Percentiles rank a stretch among this genome's conserved stretches.
Evolutionary conservation across 1,139 yeast species (phyloP).

Genomic region (Lodderomyces theae): DNA sequence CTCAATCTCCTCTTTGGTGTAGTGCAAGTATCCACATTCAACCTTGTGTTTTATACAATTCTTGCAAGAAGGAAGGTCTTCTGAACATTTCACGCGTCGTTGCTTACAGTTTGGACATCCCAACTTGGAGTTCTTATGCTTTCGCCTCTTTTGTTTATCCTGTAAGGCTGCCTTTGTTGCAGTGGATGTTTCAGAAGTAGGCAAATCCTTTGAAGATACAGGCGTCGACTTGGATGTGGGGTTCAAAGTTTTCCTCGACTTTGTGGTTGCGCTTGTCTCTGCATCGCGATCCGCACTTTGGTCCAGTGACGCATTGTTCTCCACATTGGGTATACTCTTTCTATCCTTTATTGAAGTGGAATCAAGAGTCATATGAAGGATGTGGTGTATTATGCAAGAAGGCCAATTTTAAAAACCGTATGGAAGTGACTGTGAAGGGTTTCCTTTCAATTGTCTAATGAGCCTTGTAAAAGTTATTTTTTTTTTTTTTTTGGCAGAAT

Average conservation of each 20-base stretch:
- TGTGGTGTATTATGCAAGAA: not conserved
- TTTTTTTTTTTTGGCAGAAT: too few relatives aligned
- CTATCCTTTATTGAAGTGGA: not conserved
- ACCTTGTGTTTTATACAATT: conserved; percentile 44
- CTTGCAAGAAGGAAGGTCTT: conserved; percentile 40
- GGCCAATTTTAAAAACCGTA: too few relatives aligned
- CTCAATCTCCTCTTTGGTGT: conserved; percentile 32
- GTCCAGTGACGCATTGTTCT: not conserved
- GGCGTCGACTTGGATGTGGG: not conserved
- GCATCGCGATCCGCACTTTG: not conserved
- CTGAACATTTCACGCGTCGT: conserved; percentile 44
- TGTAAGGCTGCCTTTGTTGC: not conserved
- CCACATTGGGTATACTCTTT: not conserved
- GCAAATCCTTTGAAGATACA: not conserved
- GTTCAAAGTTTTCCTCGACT: not conserved
- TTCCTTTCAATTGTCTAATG: too few relatives aligned
- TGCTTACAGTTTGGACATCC: conserved; percentile 48
- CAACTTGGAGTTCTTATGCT: conserved; percentile 31
- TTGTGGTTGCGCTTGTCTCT: not conserved
- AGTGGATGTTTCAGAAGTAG: not conserved
- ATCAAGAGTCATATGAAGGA: not conserved
- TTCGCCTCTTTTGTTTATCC: conserved; percentile 22
- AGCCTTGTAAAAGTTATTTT: too few relatives aligned
- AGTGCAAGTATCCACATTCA: conserved; percentile 41
- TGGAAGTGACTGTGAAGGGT: too few relatives aligned